These are phyloP conservation scores for Phytophthora fragariaefolia DNA, from an alignment of 352 stramenopile genomes.

Conservation along the genomic window DNA sequence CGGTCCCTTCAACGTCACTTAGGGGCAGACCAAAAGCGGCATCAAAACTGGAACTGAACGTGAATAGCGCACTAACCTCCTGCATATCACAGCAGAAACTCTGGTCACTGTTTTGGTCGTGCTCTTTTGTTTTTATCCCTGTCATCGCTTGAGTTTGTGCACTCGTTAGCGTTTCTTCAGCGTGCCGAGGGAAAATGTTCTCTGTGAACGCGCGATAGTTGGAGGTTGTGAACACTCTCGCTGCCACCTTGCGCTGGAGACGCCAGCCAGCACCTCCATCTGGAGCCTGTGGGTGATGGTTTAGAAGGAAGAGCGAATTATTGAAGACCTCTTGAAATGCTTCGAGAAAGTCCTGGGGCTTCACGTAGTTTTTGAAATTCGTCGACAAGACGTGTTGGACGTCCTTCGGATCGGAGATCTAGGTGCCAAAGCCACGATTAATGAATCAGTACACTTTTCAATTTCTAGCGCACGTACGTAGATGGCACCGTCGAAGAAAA, in stretches of 20 bases:
- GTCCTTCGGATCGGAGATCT: conserved; percentile 65
- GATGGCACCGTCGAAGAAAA: conserved; percentile 69
- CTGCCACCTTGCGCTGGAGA: conserved; percentile 83
- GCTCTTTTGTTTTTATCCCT: neutral
- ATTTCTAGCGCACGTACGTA: conserved; percentile 40
- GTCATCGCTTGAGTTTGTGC: conserved; percentile 17
- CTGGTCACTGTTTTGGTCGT: neutral
- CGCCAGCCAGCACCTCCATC: conserved; percentile 70
- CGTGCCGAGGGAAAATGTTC: conserved; percentile 57
- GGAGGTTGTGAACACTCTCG: conserved; percentile 85
- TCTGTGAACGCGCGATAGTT: conserved; percentile 64
- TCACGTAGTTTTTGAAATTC: conserved; percentile 78
- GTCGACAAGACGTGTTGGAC: conserved; percentile 75
- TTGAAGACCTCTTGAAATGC: conserved; percentile 72
- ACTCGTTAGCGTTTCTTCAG: conserved; percentile 25
- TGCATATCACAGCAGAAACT: conserved; percentile 61
- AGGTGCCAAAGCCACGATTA: neutral
- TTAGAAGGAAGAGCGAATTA: conserved; percentile 80
- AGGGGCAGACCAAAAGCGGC: conserved; percentile 60
- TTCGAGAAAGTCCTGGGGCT: conserved; percentile 72
- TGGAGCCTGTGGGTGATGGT: conserved; percentile 57
- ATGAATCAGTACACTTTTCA: neutral
- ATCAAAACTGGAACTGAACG: conserved; percentile 62
- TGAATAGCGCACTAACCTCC: conserved; percentile 55
- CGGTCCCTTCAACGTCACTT: conserved; percentile 35